Percentiles rank a stretch among this genome's conserved stretches.
Evolutionary conservation across 345 rosid genomes (phyloP).

Genomic region (Pugionium dolabratum): DNA sequence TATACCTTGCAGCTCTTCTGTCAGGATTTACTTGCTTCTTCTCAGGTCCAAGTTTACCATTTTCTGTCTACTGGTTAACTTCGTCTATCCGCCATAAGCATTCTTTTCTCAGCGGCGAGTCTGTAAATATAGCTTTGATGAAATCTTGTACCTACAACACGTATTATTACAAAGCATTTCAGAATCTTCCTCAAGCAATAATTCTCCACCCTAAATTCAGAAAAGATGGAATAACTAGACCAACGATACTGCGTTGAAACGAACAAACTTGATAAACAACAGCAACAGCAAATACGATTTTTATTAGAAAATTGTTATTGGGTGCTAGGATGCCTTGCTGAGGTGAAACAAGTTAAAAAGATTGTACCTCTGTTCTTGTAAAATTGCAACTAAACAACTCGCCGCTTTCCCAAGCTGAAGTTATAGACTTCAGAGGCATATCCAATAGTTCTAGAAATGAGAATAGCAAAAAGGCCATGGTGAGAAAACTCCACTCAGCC

Average conservation of each 20-base stretch:
- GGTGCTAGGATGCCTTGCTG: too few relatives aligned
- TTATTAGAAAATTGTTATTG: neutral
- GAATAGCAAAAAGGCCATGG: conserved; percentile 11
- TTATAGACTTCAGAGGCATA: conserved; percentile 85
- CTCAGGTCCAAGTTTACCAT: conserved; percentile 21
- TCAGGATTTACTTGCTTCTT: conserved; percentile 17
- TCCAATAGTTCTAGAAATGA: conserved; percentile 65
- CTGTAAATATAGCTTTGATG: conserved; percentile 81
- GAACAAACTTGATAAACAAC: neutral
- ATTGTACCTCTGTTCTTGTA: conserved; percentile 75
- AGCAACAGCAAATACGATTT: neutral
- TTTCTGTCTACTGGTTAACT: conserved; percentile 24
- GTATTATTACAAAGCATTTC: conserved; percentile 9
- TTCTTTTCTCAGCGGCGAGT: conserved; percentile 86
- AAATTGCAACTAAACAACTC: conserved; percentile 72
- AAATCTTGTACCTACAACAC: conserved; percentile 71
- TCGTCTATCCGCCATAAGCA: conserved; percentile 80
- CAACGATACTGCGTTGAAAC: neutral
- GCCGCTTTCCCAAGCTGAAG: conserved; percentile 82
- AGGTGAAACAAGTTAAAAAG: neutral
- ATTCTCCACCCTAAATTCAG: neutral
- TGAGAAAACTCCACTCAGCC: conserved; percentile 1
- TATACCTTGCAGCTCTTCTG: conserved; percentile 9
- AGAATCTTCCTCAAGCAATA: neutral
- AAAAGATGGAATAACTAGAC: neutral